Base-by-base conservation (phyloP, 1,284 basidiomycete species). In the Porphyrellus sp. region DNA sequence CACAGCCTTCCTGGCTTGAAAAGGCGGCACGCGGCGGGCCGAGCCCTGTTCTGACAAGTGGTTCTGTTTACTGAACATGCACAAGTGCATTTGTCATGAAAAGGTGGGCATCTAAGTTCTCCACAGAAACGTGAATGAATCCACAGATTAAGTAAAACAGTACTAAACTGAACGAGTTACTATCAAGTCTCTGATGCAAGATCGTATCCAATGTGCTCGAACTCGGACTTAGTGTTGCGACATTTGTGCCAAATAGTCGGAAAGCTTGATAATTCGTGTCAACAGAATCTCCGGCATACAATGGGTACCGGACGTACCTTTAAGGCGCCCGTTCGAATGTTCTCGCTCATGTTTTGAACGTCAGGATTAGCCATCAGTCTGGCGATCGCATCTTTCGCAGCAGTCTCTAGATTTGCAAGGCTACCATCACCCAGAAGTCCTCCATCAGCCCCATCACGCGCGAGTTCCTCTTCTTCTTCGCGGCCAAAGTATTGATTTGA, bases 401-500 rank as follows among this genome's bases (percentile, higher is more conserved):
- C 87, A 34, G 74, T 70, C 73, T 97, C 94, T 23, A 95, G 60
- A 28, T 79, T 78, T 6, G 86, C 82, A 54, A 93, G 78, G 59
- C 82, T 89, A 21, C 86, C 86, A 61, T 90, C 81, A 18, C 81
- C 85, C 18, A 83, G 68, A 52, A 85, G 54, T 20, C 79, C 74
- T 1, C 74, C 78, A n/a, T 76, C 80, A 35, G 72, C 69, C 24
- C 75, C 76, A 60, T 70, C 44, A 69, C 70, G 57, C 75, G 75
- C 55, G 52, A 64, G 59, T 61, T 59, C 55, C 11, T 91, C 90
- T 43, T 94, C 91, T 39, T 98, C 95, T 12, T 91, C 87, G 20
- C 94, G 80, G 4, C 96, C 97, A 73, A 95, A 97, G 80, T 97
- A 97, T 59, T 92, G 89, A 67, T 86, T 97, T 37, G 92, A 95